Percentiles rank a stretch among this genome's conserved stretches.
phyloP scores from a whole-genome alignment of 805 yeast genomes.

The Scheffersomyces spartinae region DNA sequence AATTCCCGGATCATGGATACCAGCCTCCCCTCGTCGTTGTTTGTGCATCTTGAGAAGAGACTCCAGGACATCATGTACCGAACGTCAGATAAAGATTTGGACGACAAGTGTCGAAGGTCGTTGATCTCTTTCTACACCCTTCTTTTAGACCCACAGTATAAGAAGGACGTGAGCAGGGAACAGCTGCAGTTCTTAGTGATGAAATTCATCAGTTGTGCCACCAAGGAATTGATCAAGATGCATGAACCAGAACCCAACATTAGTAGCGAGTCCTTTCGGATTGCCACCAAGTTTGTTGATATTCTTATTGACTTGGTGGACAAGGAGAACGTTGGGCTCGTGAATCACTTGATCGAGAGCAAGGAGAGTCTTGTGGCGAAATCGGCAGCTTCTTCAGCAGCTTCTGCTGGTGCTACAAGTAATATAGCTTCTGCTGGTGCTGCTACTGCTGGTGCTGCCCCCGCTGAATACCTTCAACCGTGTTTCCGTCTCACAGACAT shows the following conservation, averaged over 20 bases:
- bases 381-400: slow-evolving; percentile 1
- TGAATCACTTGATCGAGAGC: slow-evolving; percentile 32
- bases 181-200: slow-evolving; percentile 37
- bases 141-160: slow-evolving; percentile 36
- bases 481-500: slow-evolving; percentile 45
- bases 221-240: slow-evolving; percentile 37
- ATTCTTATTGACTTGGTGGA: slow-evolving; percentile 27
- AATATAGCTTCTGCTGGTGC: slow-evolving; percentile 3
- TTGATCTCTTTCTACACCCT: slow-evolving; percentile 55
- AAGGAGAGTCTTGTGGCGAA: slow-evolving; percentile 9
- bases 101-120: slow-evolving; percentile 43
- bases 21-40: slow-evolving; percentile 26
- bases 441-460: too few species aligned
- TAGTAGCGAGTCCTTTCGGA: slow-evolving; percentile 19
- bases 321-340: slow-evolving; percentile 23
- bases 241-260: slow-evolving; percentile 18
- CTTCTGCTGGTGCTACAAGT: slow-evolving; percentile 3
- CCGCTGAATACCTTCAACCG: slow-evolving; percentile 29
- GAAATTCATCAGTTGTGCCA: slow-evolving; percentile 41
- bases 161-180: slow-evolving; percentile 21
- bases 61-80: too few species aligned
- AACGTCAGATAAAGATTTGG: slow-evolving; percentile 18
- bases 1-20: slow-evolving; percentile 18
- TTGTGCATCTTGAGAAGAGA: slow-evolving; percentile 25
- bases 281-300: slow-evolving; percentile 23